A percentile compares a stretch with the other conserved stretches of the same genome.
These are phyloP conservation scores for Onygenales sp. DNA, from an alignment of 2,329 filamentous ascomycete genomes.

Conservation along the genomic window DNA sequence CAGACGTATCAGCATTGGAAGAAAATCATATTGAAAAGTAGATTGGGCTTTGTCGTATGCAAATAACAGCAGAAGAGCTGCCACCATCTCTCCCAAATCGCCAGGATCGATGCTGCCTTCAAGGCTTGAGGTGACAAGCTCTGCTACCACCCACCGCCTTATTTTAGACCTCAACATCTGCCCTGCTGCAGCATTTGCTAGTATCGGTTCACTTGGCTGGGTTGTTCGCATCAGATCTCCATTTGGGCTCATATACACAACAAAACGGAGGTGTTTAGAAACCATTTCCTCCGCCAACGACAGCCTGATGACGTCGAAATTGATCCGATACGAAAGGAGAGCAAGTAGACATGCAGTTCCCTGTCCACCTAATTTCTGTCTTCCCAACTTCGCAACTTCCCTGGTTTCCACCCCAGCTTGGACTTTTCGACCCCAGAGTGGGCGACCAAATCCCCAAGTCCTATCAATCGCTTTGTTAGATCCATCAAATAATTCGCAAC, in stretches of 20 bases:
- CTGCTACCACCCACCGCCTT: not conserved
- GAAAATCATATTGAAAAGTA: not conserved
- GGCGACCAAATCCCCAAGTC: not conserved
- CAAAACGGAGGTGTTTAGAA: not conserved
- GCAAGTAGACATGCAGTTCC: not conserved
- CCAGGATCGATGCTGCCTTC: constrained; percentile 1
- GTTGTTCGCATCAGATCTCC: constrained; percentile 1
- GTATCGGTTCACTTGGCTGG: constrained; percentile 3
- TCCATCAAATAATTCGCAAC: not conserved
- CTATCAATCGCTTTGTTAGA: not conserved
- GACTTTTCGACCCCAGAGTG: not conserved
- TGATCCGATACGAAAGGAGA: not conserved
- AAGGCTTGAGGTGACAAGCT: not conserved
- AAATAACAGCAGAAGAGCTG: constrained; percentile 1
- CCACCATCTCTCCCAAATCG: constrained; percentile 2
- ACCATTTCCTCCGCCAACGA: constrained; percentile 1
- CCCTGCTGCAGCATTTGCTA: not conserved
- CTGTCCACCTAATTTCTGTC: not conserved
- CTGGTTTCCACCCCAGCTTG: not conserved
- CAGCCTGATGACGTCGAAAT: not conserved
- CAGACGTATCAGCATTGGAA: not conserved
- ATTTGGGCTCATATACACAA: not conserved
- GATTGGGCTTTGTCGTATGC: not conserved
- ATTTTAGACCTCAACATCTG: not conserved
- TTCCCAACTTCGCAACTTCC: not conserved